phyloP scores from a whole-genome alignment of 768 basidiomycete genomes.

The Hortiboletus campestris region DNA sequence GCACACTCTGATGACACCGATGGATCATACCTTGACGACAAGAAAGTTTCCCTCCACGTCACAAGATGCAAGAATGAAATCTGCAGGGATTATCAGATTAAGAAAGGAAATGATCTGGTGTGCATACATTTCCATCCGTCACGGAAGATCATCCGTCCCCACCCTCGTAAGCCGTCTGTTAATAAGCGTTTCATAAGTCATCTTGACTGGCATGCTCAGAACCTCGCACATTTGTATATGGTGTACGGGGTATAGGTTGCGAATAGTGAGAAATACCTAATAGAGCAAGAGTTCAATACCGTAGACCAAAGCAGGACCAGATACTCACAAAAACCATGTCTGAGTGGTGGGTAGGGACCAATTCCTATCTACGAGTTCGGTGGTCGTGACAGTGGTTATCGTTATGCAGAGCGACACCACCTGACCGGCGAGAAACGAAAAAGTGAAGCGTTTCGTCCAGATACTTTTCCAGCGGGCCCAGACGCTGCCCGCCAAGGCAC shows the following conservation, averaged over 20 bases:
- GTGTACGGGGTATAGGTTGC: constrained; percentile 83
- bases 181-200: background rate
- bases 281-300: background rate
- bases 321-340: constrained; percentile 74
- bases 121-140: constrained; percentile 88
- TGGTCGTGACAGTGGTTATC: constrained; percentile 84
- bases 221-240: constrained; percentile 72
- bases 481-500: constrained; percentile 52
- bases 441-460: constrained; percentile 73
- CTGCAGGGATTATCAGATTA: constrained; percentile 36
- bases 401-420: constrained; percentile 86
- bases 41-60: constrained; percentile 90
- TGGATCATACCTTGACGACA: constrained; percentile 60
- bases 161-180: constrained; percentile 80
- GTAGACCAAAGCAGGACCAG: background rate
- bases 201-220: background rate
- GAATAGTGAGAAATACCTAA: constrained; percentile 77
- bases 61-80: constrained; percentile 72
- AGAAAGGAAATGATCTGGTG: background rate
- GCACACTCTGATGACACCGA: background rate
- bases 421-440: constrained; percentile 75
- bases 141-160: constrained; percentile 65
- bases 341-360: constrained; percentile 81
- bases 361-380: constrained; percentile 65
- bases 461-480: constrained; percentile 65